phyloP scores from a whole-genome alignment of 2,329 filamentous ascomycete genomes.

The Neophaeococcomyces mojaviensis region DNA sequence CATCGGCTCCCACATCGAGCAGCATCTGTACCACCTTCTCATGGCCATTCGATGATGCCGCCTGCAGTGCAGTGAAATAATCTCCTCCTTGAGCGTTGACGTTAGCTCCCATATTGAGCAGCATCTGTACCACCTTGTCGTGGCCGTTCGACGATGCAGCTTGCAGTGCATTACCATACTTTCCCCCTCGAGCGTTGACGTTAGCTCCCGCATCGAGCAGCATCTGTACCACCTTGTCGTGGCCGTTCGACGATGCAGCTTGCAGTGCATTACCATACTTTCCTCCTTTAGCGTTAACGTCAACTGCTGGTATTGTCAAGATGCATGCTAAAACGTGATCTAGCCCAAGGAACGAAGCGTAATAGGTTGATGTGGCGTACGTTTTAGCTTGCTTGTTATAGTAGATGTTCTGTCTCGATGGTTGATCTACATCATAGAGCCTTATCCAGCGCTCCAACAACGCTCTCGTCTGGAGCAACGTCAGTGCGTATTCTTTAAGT shows the following conservation, averaged over 20 bases:
- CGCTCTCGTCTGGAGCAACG: neutral
- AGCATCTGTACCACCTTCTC: too few relatives aligned
- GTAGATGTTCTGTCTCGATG: neutral
- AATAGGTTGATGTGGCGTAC: constrained; percentile 8
- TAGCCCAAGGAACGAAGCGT: constrained; percentile 13
- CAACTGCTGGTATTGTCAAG: constrained; percentile 6
- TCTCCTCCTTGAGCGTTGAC: too few relatives aligned
- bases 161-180: constrained; percentile 11
- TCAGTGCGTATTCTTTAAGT: neutral
- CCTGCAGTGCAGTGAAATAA: too few relatives aligned
- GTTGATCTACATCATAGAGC: constrained; percentile 1
- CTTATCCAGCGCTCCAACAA: neutral
- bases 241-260: too few relatives aligned
- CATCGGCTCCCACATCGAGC: too few relatives aligned
- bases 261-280: too few relatives aligned
- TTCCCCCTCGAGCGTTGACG: constrained; percentile 5
- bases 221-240: too few relatives aligned
- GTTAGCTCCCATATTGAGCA: too few relatives aligned
- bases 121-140: constrained; percentile 8
- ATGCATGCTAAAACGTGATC: constrained; percentile 8
- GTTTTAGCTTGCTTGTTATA: neutral
- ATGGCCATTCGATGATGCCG: too few relatives aligned
- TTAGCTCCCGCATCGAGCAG: too few relatives aligned
- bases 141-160: constrained; percentile 14
- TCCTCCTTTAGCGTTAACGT: too few relatives aligned